Evolutionary conservation across 768 basidiomycete genomes (phyloP), one percentile per base, ranked within the genome.

Genomic region (Mycena haematopus): DNA sequence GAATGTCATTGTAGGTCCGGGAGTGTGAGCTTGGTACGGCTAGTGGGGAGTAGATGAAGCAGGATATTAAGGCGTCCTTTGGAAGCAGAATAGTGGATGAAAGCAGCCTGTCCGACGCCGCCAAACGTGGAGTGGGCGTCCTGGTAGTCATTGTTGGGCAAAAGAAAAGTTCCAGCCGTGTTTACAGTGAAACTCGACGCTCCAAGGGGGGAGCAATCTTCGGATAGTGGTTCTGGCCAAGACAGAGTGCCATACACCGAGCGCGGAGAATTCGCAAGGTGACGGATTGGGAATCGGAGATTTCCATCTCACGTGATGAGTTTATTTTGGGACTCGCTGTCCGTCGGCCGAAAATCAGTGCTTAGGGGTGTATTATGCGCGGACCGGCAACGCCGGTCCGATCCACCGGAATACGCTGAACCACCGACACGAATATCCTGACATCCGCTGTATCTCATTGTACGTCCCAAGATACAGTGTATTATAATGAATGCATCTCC

Each of bases 1-100:
- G 72, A 49, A 73, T 67, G 52, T 85, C 82, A 45, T 77, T 63
- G 56, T 67, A 67, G 6, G 66, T 62, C 7, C 66, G 58, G 42
- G 66, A 59, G 9, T 64, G 66, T 2, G 66, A 67, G 62, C 66
- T 67, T 6, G 66, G 66, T 6, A 62, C 66, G 24, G 66, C 66
- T 6, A 67, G 44, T 7, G 66, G 66, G 25, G 66, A 54, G 51
- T 42, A 67, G 47, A 61, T 46, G 33, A 36, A 50, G 52, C 66
- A 67, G 24, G 66, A 64, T 14, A 67, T 58, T 46, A 64, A 51
- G 45, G 44, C 51, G 40, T 67, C 66, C 57, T 62, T 36, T 42
- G 66, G 66, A 14, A 67, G 66, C 13, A 45, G 49, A 36, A 67
- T 64, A 24, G 55, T 50, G 40, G 62, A 67, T n/a, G 66, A 52